These are phyloP conservation scores for Cinchona pubescens DNA, from an alignment of 257 asterid species.

Conservation along the genomic window DNA sequence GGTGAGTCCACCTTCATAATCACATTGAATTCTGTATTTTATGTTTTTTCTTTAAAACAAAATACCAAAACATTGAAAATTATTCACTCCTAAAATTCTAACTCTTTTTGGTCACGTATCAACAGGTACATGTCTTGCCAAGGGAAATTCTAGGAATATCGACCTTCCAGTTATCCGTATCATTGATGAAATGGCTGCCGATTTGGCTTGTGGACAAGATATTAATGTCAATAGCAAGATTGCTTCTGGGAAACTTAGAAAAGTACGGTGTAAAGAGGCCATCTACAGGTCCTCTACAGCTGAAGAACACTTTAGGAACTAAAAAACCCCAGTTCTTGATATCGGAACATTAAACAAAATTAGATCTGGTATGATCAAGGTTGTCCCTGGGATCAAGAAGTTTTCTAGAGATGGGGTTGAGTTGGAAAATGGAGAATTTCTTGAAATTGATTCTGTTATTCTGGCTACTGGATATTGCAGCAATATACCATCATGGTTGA, in stretches of 20 bases:
- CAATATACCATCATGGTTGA: conserved; percentile 92
- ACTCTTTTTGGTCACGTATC: neutral
- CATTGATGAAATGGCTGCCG: conserved; percentile 71
- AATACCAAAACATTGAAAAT: neutral
- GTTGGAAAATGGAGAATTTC: conserved; percentile 55
- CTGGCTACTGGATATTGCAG: conserved; percentile 89
- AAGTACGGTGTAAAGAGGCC: conserved; percentile 77
- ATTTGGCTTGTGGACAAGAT: conserved; percentile 63
- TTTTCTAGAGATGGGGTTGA: conserved; percentile 59
- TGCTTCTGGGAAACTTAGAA: conserved; percentile 64
- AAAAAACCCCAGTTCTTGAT: conserved; percentile 90
- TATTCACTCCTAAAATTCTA: neutral
- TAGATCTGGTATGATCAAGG: conserved; percentile 67
- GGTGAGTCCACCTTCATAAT: conserved; percentile 35
- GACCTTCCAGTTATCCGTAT: conserved; percentile 58
- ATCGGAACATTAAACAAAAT: conserved; percentile 71
- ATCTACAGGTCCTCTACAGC: conserved; percentile 66
- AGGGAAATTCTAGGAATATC: conserved; percentile 75
- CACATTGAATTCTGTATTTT: neutral
- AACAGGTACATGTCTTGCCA: conserved; percentile 85
- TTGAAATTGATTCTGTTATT: conserved; percentile 61
- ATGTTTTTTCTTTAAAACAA: neutral
- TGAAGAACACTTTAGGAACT: conserved; percentile 63
- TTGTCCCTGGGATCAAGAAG: conserved; percentile 74
- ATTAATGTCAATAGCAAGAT: conserved; percentile 49